Percentiles rank a stretch among this genome's conserved stretches.
These are phyloP conservation scores for Coniochaeta sp. DNA, from an alignment of 2,329 filamentous ascomycete species.

Conservation along the genomic window DNA sequence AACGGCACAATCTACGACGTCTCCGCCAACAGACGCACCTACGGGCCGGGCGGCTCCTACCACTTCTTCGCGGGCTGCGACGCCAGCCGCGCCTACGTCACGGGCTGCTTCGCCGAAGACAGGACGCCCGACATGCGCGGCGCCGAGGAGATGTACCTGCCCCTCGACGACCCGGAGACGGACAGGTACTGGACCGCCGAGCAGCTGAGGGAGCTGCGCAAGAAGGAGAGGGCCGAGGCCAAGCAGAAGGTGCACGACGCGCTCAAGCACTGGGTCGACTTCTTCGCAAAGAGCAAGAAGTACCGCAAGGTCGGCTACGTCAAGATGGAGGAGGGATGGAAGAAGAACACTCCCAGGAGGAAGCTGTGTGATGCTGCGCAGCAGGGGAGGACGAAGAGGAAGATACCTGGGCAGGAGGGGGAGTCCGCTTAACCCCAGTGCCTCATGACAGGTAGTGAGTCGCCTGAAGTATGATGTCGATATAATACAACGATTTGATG, in stretches of 20 bases:
- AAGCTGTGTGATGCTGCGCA: constrained; percentile 65
- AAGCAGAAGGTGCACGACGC: constrained; percentile 56
- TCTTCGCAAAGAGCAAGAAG: constrained; percentile 73
- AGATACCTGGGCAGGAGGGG: constrained; percentile 42
- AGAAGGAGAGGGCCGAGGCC: constrained; percentile 59
- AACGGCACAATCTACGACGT: constrained; percentile 86
- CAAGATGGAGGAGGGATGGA: constrained; percentile 50
- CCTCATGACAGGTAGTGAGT: no score
- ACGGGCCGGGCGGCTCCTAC: constrained; percentile 82
- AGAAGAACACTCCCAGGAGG: constrained; percentile 53
- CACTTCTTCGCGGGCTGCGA: constrained; percentile 80
- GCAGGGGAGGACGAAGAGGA: constrained; percentile 46
- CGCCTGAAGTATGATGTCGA: no score
- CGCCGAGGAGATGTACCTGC: constrained; percentile 77
- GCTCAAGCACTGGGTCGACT: constrained; percentile 72
- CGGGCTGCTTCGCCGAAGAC: constrained; percentile 86
- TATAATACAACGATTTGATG: no score
- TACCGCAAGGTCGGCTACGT: constrained; percentile 77
- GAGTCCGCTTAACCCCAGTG: neutral
- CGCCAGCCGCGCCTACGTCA: constrained; percentile 82
- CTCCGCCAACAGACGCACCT: constrained; percentile 57
- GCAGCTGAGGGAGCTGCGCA: constrained; percentile 45
- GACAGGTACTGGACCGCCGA: constrained; percentile 50
- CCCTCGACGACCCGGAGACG: constrained; percentile 52
- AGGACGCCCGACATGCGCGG: constrained; percentile 77